phyloP scores from a whole-genome alignment of 805 yeast genomes.

The Candida anglica region DNA sequence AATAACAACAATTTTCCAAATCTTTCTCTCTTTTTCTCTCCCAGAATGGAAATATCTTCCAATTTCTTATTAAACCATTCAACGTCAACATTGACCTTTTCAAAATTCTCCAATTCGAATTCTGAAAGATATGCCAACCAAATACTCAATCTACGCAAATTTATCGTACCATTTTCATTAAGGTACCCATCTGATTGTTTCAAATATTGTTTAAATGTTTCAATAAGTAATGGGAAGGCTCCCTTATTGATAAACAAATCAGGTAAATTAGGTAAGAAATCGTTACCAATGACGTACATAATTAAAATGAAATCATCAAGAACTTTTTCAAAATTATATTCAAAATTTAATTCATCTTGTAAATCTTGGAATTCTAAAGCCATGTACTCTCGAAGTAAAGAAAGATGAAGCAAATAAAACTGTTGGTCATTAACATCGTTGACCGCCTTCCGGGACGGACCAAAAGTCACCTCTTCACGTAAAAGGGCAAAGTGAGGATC shows the following conservation, averaged over 20 bases:
- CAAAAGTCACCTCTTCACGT: conserved; percentile 94
- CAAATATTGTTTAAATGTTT: conserved; percentile 81
- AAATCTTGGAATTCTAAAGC: conserved; percentile 79
- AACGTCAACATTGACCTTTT: conserved; percentile 75
- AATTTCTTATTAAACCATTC: conserved; percentile 89
- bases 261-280: conserved; percentile 95
- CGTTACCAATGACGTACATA: conserved; percentile 95
- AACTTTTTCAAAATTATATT: conserved; percentile 80
- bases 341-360: conserved; percentile 58
- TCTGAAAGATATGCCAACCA: conserved; percentile 76
- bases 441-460: conserved; percentile 45
- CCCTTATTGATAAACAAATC: conserved; percentile 91
- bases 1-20: conserved; percentile 61
- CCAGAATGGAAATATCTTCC: conserved; percentile 70
- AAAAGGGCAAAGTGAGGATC: conserved; percentile 94
- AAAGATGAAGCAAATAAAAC: conserved; percentile 78
- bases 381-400: conserved; percentile 86
- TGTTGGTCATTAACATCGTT: conserved; percentile 67
- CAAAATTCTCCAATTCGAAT: conserved; percentile 85
- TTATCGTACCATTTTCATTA: conserved; percentile 77
- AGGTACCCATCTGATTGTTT: conserved; percentile 76
- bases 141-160: conserved; percentile 62
- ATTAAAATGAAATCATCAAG: conserved; percentile 90
- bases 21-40: conserved; percentile 64
- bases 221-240: conserved; percentile 89